Evolutionary conservation across 306 rosid species (phyloP).

Genomic region (Dryas alaskensis): DNA sequence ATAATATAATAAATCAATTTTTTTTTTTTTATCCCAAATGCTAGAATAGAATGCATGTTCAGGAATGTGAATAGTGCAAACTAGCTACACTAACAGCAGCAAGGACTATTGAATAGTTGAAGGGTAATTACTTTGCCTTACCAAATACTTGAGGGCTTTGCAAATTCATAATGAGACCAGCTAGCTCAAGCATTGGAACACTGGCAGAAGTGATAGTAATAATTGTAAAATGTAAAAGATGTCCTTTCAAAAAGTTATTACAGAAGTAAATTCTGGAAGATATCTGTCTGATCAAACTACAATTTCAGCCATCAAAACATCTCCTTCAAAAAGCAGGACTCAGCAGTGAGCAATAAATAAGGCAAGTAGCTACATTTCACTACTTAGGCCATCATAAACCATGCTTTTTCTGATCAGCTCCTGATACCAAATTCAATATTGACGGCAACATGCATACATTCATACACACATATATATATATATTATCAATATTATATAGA

Average conservation of each 20-base stretch:
- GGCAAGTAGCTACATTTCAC: slow-evolving; percentile 15
- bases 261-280: slow-evolving; percentile 41
- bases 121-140: too few relatives aligned
- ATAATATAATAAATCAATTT: too few relatives aligned
- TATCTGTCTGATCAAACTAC: slow-evolving; percentile 34
- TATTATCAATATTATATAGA: too few relatives aligned
- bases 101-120: too few relatives aligned
- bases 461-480: neutral
- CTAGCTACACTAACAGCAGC: too few relatives aligned
- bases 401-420: slow-evolving; percentile 1
- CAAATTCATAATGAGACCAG: too few relatives aligned
- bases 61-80: too few relatives aligned
- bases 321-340: neutral
- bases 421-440: neutral
- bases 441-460: neutral
- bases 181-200: too few relatives aligned
- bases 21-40: too few relatives aligned
- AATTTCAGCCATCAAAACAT: slow-evolving; percentile 14
- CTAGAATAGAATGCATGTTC: too few relatives aligned
- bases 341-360: slow-evolving; percentile 25
- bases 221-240: neutral
- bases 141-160: too few relatives aligned
- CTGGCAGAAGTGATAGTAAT: neutral
- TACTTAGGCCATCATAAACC: neutral
- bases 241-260: slow-evolving; percentile 41